These are phyloP conservation scores for Phalaenopsis hybrid DNA, from an alignment of 116 monocot species.

Conservation along the genomic window DNA sequence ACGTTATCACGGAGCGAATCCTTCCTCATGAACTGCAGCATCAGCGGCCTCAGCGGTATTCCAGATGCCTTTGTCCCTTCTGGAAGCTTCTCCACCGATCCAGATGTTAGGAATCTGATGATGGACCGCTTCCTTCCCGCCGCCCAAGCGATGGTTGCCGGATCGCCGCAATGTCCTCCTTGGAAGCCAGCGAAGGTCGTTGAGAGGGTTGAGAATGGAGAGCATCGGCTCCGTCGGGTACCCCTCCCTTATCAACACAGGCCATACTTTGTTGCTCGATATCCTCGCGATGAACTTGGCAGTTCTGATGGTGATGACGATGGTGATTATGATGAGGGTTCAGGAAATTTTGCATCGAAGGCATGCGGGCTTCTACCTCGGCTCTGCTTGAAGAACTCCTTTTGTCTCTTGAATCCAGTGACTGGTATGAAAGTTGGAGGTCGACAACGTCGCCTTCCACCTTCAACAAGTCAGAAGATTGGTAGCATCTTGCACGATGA, in stretches of 20 bases:
- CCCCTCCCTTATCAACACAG: conserved; percentile 25
- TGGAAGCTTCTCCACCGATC: conserved; percentile 33
- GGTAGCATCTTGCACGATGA: conserved; percentile 7
- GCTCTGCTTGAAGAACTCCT: conserved; percentile 48
- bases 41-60: conserved; percentile 43
- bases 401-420: conserved; percentile 50
- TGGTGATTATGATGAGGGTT: conserved; percentile 20
- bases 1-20: conserved; percentile 58
- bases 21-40: conserved; percentile 74
- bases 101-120: conserved; percentile 56
- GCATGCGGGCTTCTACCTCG: conserved; percentile 67
- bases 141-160: conserved; percentile 56
- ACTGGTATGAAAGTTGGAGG: conserved; percentile 37
- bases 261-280: conserved; percentile 17
- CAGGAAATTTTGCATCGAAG: conserved; percentile 25
- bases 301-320: conserved; percentile 22
- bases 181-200: conserved; percentile 18
- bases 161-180: conserved; percentile 26
- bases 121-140: conserved; percentile 85
- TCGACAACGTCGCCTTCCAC: background rate
- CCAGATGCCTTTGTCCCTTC: conserved; percentile 4
- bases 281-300: background rate
- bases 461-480: conserved; percentile 1
- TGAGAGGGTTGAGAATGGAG: conserved; percentile 15
- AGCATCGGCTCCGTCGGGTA: conserved; percentile 11